These are phyloP conservation scores for Zychaea mexicana DNA, from an alignment of 371 early-diverging fungal genomes.

Conservation along the genomic window DNA sequence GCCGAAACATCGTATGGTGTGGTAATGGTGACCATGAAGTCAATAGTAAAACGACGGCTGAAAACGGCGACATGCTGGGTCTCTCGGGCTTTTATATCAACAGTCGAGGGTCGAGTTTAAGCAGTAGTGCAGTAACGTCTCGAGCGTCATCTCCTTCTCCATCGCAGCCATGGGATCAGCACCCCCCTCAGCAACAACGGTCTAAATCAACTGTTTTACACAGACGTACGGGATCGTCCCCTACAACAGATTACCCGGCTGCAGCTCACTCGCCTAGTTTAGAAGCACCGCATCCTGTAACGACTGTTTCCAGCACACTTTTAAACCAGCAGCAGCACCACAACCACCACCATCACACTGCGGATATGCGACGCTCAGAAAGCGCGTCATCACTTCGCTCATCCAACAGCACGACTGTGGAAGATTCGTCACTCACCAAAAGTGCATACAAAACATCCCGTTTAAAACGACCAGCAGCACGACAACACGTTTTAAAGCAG, in stretches of 20 bases:
- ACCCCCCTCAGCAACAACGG: not conserved
- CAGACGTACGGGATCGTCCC: conserved; percentile 13
- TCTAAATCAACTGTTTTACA: conserved; percentile 7
- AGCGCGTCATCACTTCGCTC: conserved; percentile 31
- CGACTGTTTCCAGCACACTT: not conserved
- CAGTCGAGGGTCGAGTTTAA: conserved; percentile 16
- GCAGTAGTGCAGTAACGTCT: conserved; percentile 20
- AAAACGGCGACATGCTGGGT: conserved; percentile 5
- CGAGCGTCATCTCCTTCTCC: conserved; percentile 30
- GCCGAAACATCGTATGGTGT: conserved; percentile 43
- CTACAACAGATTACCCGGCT: not conserved
- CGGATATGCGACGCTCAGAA: conserved; percentile 35
- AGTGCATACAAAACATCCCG: conserved; percentile 34
- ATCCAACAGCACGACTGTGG: conserved; percentile 28
- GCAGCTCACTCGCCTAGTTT: no score
- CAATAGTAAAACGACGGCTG: not conserved
- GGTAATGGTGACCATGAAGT: conserved; percentile 5
- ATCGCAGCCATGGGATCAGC: not conserved
- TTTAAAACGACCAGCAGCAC: not conserved
- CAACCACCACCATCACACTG: not conserved
- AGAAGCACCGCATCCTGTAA: not conserved
- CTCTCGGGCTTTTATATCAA: not conserved
- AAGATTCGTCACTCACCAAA: conserved; percentile 43
- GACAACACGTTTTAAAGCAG: no score
- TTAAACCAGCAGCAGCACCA: not conserved